Base-by-base conservation (phyloP, 2,329 filamentous ascomycete genomes). In the Drechslerella coelobrocha region DNA sequence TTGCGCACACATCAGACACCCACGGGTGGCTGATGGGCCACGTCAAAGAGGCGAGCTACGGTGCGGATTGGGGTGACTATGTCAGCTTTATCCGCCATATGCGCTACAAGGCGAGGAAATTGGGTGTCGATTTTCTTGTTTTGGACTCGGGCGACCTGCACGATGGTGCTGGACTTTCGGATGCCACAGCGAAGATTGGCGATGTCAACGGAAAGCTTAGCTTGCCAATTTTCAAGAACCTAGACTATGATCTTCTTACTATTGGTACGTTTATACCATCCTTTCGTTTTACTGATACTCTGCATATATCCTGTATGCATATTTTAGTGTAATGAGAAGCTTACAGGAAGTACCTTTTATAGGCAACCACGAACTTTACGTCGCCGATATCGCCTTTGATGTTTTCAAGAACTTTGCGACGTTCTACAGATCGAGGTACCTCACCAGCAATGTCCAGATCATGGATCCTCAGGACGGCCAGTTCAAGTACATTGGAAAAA, bases 31-130 rank as follows among this genome's bases (percentile, higher is more conserved):
- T 95, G 77, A 91, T 87, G 8, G 94, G 94, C 0, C 94, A 99
- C 82, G 81, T 97, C 3, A 88, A 92, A 81, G 94, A 99, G 88
- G 84, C 91, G 1, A 93, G 94, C 69, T 99, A 95, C 79, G 92
- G 91, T 5, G 93, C 91, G 50, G 94, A 99, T 79, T 97, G 94
- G 92, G 94, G 94, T 66, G 94, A 99, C 80, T 99, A 97, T 79
- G 85, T 97, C 76, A 97, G 93, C 5, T 97, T 99, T 77, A 86
- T 92, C 31, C 83, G 88, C 34, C 91, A 93, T 77, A 86, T 99
- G 83, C 89, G 86, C 61, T 84, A 86, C 74, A 88, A 86, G 77
- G 91, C 92, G 61, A 90, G 97, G 76, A 84, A 86, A 0, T 83
- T 88, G 57, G 92, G 91, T 47, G 86, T 85, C 26, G 94, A 99